Conservation (phyloP, 768 basidiomycete genomes). For the Austroboletus festivus region DNA sequence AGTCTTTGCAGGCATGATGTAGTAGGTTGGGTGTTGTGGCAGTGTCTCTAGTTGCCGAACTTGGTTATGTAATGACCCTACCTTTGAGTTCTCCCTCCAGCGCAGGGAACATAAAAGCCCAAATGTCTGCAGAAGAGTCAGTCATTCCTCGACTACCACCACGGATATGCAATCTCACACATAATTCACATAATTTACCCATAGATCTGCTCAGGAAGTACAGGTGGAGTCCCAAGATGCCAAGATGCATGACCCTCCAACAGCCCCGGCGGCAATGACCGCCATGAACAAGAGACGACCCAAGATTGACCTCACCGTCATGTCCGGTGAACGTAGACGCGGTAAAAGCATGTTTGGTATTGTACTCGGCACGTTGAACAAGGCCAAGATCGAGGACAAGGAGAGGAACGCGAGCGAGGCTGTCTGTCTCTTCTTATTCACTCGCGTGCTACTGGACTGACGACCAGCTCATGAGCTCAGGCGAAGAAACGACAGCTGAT, state of each 20-base stretch:
- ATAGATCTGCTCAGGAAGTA: constrained; percentile 32
- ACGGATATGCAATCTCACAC: background rate
- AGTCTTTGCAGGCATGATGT: constrained; percentile 24
- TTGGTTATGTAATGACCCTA: constrained; percentile 19
- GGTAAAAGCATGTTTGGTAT: constrained; percentile 89
- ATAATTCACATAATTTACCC: constrained; percentile 9
- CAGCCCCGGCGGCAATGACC: constrained; percentile 45
- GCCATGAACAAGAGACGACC: constrained; percentile 60
- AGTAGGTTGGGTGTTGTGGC: constrained; percentile 2
- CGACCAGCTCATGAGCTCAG: constrained; percentile 38
- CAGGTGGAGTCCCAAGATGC: constrained; percentile 30
- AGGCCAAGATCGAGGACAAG: constrained; percentile 85
- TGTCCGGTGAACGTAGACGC: constrained; percentile 66
- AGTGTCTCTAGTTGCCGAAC: constrained; percentile 22
- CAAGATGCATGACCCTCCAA: constrained; percentile 39
- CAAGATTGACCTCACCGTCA: constrained; percentile 61
- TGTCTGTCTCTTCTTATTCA: constrained; percentile 38
- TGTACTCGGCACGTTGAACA: constrained; percentile 77
- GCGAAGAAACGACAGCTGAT: constrained; percentile 82
- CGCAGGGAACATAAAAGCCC: constrained; percentile 18
- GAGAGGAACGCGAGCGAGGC: constrained; percentile 84
- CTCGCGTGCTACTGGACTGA: constrained; percentile 7
- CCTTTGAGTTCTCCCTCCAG: background rate
- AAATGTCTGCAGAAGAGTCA: constrained; percentile 57
- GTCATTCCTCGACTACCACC: constrained; percentile 17